phyloP scores from a whole-genome alignment of 345 rosid species.

The Eucalyptus rudis region DNA sequence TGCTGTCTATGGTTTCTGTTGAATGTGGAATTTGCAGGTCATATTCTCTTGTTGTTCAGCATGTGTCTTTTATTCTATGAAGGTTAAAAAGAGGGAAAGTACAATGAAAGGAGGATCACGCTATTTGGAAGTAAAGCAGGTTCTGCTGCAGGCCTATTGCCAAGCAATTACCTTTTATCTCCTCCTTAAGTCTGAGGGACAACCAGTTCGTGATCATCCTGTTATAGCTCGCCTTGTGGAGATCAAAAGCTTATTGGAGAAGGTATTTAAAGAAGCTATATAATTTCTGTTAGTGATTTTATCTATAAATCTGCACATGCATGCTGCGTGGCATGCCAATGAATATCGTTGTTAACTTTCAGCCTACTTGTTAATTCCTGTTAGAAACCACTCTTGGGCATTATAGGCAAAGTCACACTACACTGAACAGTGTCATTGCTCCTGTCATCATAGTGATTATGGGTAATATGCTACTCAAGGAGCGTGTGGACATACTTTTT shows the following conservation, averaged over 20 bases:
- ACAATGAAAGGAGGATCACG: conserved; percentile 32
- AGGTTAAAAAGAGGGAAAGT: conserved; percentile 41
- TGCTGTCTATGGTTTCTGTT: not conserved
- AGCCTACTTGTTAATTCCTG: not conserved
- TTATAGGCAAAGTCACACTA: not conserved
- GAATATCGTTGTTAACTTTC: not conserved
- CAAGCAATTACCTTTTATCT: conserved; percentile 88
- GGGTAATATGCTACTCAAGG: not conserved
- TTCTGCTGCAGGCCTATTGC: conserved; percentile 65
- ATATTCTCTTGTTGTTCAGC: not conserved
- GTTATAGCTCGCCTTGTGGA: conserved; percentile 83
- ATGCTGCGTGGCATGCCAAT: not conserved
- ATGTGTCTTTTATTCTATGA: not conserved
- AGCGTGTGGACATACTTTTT: not conserved
- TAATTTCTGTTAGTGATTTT: too few species aligned
- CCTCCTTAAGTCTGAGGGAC: conserved; percentile 91
- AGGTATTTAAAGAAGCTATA: conserved; percentile 29
- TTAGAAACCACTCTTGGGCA: not conserved
- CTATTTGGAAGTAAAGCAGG: conserved; percentile 77
- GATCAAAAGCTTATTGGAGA: conserved; percentile 58
- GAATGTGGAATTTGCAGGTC: not conserved
- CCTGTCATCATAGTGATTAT: not conserved
- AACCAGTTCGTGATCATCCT: conserved; percentile 82
- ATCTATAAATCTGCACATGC: too few species aligned
- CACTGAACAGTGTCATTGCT: not conserved